These are phyloP conservation scores for Erysimum pusillum DNA, from an alignment of 441 rosid genomes.

Conservation along the genomic window DNA sequence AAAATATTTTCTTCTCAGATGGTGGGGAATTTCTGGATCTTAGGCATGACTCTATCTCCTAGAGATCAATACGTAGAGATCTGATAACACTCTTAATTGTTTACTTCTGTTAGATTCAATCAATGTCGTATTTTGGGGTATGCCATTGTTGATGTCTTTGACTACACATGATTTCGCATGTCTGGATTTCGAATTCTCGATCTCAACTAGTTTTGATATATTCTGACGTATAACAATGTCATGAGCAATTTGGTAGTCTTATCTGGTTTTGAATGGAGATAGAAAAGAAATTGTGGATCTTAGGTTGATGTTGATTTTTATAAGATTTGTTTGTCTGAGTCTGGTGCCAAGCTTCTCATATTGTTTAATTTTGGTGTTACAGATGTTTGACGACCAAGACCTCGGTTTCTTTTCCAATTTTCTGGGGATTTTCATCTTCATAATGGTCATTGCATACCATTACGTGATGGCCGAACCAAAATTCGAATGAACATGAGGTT, in stretches of 20 bases:
- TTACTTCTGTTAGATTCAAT: conserved; percentile 10
- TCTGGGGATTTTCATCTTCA: conserved; percentile 72
- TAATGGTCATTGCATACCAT: conserved; percentile 77
- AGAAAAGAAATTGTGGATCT: not conserved
- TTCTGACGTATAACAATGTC: not conserved
- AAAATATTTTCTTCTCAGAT: not conserved
- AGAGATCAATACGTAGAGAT: not conserved
- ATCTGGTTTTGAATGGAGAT: not conserved
- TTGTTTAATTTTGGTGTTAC: conserved; percentile 29
- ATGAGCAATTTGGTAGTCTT: not conserved
- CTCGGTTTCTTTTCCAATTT: conserved; percentile 55
- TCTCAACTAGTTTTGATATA: not conserved
- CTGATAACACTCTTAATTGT: not conserved
- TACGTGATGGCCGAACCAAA: conserved; percentile 79
- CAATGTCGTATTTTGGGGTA: not conserved
- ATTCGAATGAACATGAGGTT: conserved; percentile 58
- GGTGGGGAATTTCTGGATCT: not conserved
- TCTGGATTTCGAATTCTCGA: not conserved
- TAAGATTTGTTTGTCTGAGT: not conserved
- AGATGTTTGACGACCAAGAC: conserved; percentile 76
- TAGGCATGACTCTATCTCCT: not conserved
- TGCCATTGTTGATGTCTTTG: not conserved
- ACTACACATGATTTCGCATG: not conserved
- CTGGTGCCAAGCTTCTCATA: conserved; percentile 3
- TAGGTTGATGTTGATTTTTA: not conserved